Percentiles rank a stretch among this genome's conserved stretches.
phyloP scores from a whole-genome alignment of 2,329 filamentous ascomycete genomes.

The Hymenoscyphus salicellus region DNA sequence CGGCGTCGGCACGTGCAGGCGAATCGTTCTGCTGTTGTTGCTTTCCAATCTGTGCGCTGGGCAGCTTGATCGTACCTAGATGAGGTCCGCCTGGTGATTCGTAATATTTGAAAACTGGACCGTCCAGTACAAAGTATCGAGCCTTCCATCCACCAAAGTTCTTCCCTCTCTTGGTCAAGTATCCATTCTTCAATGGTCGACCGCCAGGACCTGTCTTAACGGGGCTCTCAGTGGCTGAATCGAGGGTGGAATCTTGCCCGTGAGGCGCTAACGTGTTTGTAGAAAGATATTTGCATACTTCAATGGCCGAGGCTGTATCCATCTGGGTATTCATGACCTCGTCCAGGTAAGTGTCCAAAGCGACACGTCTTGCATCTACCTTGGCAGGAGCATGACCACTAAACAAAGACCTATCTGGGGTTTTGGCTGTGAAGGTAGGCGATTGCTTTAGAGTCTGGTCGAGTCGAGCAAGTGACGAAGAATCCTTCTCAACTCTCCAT shows the following conservation, averaged over 20 bases:
- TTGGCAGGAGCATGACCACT: conserved; percentile 90
- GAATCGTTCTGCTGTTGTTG: conserved; percentile 62
- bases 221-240: conserved; percentile 40
- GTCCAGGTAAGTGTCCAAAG: conserved; percentile 82
- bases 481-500: conserved; percentile 94
- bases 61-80: conserved; percentile 88
- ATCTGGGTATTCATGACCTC: conserved; percentile 78
- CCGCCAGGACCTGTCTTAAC: conserved; percentile 57
- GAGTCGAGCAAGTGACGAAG: conserved; percentile 72
- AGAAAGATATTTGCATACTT: conserved; percentile 86
- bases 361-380: conserved; percentile 78
- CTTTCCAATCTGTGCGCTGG: conserved; percentile 88
- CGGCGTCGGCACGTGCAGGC: conserved; percentile 62
- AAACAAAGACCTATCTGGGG: conserved; percentile 84
- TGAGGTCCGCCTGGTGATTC: conserved; percentile 88
- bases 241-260: conserved; percentile 51
- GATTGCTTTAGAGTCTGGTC: conserved; percentile 78
- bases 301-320: conserved; percentile 70
- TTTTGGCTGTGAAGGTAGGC: conserved; percentile 66
- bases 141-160: conserved; percentile 99
- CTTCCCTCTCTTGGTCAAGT: conserved; percentile 94
- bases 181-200: conserved; percentile 75
- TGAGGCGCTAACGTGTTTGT: conserved; percentile 61
- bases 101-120: conserved; percentile 78
- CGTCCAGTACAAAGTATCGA: conserved; percentile 66